Evolutionary conservation across 1,284 basidiomycete genomes (phyloP), one percentile per base, ranked within the genome.

Genomic region (Leccinum ponderosum): DNA sequence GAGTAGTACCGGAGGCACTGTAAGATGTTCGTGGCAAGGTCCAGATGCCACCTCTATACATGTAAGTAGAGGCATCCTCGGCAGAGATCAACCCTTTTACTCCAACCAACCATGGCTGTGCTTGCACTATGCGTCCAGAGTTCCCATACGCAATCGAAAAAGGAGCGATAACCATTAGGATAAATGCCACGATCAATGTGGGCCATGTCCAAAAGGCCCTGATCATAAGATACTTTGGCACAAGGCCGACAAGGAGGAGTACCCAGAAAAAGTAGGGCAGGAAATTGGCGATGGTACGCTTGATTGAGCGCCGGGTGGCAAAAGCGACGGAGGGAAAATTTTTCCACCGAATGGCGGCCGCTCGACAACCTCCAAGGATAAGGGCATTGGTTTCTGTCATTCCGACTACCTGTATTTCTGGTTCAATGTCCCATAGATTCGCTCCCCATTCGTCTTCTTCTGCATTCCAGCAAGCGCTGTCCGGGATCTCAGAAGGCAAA

Each of bases 361-460:
- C 66, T 11, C 62, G 68, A 57, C 72, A 73, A 6, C 71, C 72
- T 51, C 69, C 69, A n/a, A 73, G 61, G 5, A 71, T 61, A 35
- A 75, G n/a, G 4, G 62, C 29, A 14, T 72, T 35, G 4, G 48
- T 60, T 17, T 63, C 35, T 7, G 68, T 73, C 53, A 71, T 44
- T 8, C 73, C 71, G 4, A 71, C 67, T 0, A 63, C 66, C 58
- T 72, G 71, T n/a, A 67, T 54, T 3, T 62, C 61, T 1, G 73
- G 59, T 9, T 70, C 64, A 2, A 74, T 62, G 22, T 74, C 71
- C 69, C 69, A 67, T 53, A 73, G 42, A 1, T 67, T 69, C 6
- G 68, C 53, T 12, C 62, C 66, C 59, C 58, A 69, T 20, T 12
- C 31, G 1, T 72, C 71, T n/a, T 59, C 25, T 7, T 72, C 70